These are phyloP conservation scores for Neurospora sp. DNA, from an alignment of 495 filamentous ascomycete genomes.

Conservation along the genomic window DNA sequence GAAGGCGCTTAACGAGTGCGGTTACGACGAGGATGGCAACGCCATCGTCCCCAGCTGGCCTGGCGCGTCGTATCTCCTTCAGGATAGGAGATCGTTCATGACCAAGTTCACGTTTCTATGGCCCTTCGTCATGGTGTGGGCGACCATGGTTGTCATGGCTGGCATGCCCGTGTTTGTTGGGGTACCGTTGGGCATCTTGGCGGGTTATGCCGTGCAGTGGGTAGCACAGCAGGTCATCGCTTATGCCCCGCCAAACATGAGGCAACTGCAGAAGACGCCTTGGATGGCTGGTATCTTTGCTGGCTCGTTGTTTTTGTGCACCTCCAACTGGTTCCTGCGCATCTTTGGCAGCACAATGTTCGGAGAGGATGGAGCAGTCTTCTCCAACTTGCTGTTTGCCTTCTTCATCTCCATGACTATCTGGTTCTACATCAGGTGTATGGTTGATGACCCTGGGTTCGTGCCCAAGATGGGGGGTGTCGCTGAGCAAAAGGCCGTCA, in stretches of 20 bases:
- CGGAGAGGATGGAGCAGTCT: slow-evolving; percentile 37
- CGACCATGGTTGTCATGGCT: slow-evolving; percentile 60
- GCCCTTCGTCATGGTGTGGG: slow-evolving; percentile 67
- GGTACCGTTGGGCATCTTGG: slow-evolving; percentile 56
- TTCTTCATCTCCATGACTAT: slow-evolving; percentile 51
- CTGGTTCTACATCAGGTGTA: slow-evolving; percentile 80
- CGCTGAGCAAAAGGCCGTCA: slow-evolving; percentile 74
- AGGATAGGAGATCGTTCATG: slow-evolving; percentile 63
- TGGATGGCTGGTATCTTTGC: slow-evolving; percentile 92
- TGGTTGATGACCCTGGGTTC: slow-evolving; percentile 84
- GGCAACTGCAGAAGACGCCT: slow-evolving; percentile 79
- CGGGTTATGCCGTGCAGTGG: slow-evolving; percentile 68
- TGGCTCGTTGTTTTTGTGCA: slow-evolving; percentile 74
- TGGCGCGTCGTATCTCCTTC: slow-evolving; percentile 45
- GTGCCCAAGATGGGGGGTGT: slow-evolving; percentile 88
- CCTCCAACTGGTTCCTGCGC: slow-evolving; percentile 58
- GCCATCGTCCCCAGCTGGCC: slow-evolving; percentile 51
- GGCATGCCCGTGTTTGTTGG: slow-evolving; percentile 63
- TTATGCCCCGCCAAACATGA: slow-evolving; percentile 76
- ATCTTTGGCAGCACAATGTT: slow-evolving; percentile 56
- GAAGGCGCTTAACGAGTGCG: slow-evolving; percentile 71
- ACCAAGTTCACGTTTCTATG: slow-evolving; percentile 85
- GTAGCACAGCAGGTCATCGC: slow-evolving; percentile 63
- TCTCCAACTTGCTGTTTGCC: slow-evolving; percentile 67
- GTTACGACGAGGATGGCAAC: slow-evolving; percentile 71